These are phyloP conservation scores for Samsoniella hepiali DNA, from an alignment of 2,329 filamentous ascomycete genomes.

Conservation along the genomic window DNA sequence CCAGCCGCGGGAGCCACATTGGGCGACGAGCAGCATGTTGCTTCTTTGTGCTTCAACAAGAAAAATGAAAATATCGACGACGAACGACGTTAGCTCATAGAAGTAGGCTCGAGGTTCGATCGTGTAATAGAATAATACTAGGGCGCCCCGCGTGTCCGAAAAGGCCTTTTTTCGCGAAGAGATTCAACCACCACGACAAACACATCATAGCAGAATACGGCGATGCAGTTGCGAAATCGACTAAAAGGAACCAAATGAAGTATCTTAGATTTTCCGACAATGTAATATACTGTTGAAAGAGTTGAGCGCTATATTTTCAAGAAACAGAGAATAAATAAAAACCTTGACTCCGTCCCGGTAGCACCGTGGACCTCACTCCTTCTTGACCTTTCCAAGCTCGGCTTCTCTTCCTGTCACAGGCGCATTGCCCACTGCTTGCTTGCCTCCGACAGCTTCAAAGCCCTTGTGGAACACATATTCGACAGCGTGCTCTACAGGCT, in stretches of 20 bases:
- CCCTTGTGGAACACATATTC: conserved; percentile 86
- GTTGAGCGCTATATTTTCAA: conserved; percentile 3
- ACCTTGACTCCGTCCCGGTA: not conserved
- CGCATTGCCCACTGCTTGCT: conserved; percentile 51
- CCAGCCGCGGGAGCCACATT: not conserved
- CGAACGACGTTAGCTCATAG: too few relatives aligned
- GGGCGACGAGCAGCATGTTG: not conserved
- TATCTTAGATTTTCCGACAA: not conserved
- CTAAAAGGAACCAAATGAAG: too few relatives aligned
- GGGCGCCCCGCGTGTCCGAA: too few relatives aligned
- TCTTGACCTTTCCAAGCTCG: conserved; percentile 43
- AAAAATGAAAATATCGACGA: too few relatives aligned
- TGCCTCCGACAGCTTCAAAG: conserved; percentile 69
- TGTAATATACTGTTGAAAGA: not conserved
- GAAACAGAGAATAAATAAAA: not conserved
- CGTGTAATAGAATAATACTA: too few relatives aligned
- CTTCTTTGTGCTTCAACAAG: not conserved
- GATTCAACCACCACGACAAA: too few relatives aligned
- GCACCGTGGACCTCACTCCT: conserved; percentile 32
- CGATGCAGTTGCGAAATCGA: too few relatives aligned
- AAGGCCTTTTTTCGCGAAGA: too few relatives aligned
- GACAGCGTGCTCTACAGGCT: conserved; percentile 87
- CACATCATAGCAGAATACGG: too few relatives aligned
- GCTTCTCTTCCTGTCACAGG: conserved; percentile 51
- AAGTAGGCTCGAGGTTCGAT: too few relatives aligned